Percentiles rank a stretch among this genome's conserved stretches.
Evolutionary conservation across 768 basidiomycete genomes (phyloP).

Genomic region (Hericium erinaceus): DNA sequence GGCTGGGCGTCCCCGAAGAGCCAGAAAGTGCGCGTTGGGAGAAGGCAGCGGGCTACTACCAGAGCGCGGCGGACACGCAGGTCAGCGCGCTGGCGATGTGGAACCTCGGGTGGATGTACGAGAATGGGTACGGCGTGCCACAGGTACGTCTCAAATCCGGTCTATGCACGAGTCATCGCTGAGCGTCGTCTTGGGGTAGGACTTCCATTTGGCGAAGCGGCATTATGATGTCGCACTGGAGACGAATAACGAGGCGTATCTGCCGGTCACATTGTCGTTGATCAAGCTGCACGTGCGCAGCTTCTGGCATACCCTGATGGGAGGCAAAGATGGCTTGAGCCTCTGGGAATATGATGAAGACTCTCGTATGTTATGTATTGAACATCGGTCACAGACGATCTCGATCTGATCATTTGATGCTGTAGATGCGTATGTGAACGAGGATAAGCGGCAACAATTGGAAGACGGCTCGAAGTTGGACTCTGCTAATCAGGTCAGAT

Average conservation of each 20-base stretch:
- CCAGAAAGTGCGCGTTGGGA: conserved; percentile 61
- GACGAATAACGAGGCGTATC: conserved; percentile 80
- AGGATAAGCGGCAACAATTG: neutral
- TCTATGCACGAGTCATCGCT: neutral
- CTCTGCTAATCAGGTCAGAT: neutral
- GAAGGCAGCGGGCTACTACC: conserved; percentile 91
- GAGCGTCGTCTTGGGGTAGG: conserved; percentile 33
- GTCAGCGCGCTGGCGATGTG: conserved; percentile 93
- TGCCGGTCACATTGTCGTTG: conserved; percentile 79
- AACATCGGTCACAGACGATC: neutral
- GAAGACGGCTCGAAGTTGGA: conserved; percentile 11
- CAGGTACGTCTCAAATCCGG: conserved; percentile 40
- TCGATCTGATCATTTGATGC: no score
- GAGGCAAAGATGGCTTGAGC: conserved; percentile 58
- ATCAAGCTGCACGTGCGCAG: conserved; percentile 75
- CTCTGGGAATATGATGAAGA: conserved; percentile 57
- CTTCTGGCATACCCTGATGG: conserved; percentile 59
- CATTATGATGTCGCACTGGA: conserved; percentile 89
- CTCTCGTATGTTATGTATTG: conserved; percentile 21
- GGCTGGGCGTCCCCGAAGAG: conserved; percentile 68
- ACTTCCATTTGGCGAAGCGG: conserved; percentile 94
- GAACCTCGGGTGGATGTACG: conserved; percentile 99
- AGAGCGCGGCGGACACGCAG: conserved; percentile 88
- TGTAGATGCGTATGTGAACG: no score
- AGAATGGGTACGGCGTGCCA: conserved; percentile 87